phyloP scores from a whole-genome alignment of 2,329 filamentous ascomycete genomes.

The Exophiala sideris region DNA sequence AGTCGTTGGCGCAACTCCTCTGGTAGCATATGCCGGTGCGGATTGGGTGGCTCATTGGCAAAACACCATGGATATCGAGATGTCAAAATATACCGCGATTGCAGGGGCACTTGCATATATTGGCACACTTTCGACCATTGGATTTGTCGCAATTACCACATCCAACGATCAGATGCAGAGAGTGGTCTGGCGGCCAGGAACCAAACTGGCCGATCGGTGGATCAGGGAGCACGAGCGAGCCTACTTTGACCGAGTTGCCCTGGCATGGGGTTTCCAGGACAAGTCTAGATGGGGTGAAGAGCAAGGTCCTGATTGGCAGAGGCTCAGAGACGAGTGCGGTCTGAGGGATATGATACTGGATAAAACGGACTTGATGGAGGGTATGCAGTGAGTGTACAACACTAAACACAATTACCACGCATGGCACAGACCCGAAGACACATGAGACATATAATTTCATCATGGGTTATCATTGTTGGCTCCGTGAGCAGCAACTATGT shows the following conservation, averaged over 20 bases:
- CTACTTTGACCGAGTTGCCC: constrained; percentile 79
- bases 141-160: constrained; percentile 78
- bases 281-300: constrained; percentile 78
- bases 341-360: constrained; percentile 87
- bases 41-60: constrained; percentile 63
- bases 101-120: constrained; percentile 80
- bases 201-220: constrained; percentile 78
- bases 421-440: neutral
- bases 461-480: neutral
- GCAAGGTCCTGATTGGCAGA: constrained; percentile 85
- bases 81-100: constrained; percentile 75
- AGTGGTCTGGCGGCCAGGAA: constrained; percentile 83
- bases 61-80: constrained; percentile 69
- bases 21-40: constrained; percentile 56
- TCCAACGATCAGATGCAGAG: constrained; percentile 93
- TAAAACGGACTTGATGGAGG: constrained; percentile 83
- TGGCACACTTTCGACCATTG: constrained; percentile 74
- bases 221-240: constrained; percentile 84
- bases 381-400: constrained; percentile 63
- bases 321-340: constrained; percentile 75
- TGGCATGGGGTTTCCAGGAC: constrained; percentile 89
- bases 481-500: neutral
- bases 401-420: neutral
- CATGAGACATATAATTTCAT: neutral
- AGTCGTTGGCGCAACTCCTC: constrained; percentile 37